Percentiles rank a stretch among this genome's conserved stretches.
Evolutionary conservation across 116 monocot species (phyloP).

Genomic region (Dioscorea cayenensis): DNA sequence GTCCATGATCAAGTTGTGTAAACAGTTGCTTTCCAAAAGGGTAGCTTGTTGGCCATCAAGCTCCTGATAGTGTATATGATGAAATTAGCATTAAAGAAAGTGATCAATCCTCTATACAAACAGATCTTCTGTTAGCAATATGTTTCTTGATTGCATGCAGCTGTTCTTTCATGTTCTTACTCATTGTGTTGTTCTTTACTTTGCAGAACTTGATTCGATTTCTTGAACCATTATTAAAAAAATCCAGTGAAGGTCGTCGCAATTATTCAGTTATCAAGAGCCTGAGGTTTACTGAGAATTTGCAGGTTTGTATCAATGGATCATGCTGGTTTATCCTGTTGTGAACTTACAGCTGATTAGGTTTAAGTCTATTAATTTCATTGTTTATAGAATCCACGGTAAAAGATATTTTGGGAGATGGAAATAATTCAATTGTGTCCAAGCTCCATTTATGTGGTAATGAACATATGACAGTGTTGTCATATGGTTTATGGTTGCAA

Average conservation of each 20-base stretch:
- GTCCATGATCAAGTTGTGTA: background rate
- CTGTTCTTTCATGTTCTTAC: background rate
- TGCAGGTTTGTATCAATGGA: constrained; percentile 91
- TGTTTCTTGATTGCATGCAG: background rate
- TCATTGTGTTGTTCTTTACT: constrained; percentile 1
- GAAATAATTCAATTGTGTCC: too few relatives aligned
- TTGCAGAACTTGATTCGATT: constrained; percentile 79
- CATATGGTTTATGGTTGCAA: too few relatives aligned
- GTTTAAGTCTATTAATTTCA: too few relatives aligned
- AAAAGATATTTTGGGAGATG: too few relatives aligned
- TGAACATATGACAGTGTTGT: too few relatives aligned
- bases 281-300: constrained; percentile 71
- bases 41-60: background rate
- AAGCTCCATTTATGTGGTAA: too few relatives aligned
- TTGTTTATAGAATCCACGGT: too few relatives aligned
- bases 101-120: background rate
- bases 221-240: constrained; percentile 82
- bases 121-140: background rate
- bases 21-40: too few relatives aligned
- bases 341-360: too few relatives aligned
- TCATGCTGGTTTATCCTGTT: too few relatives aligned
- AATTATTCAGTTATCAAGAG: constrained; percentile 84
- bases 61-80: background rate
- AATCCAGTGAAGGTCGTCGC: constrained; percentile 84
- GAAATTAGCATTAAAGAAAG: background rate